Evolutionary conservation across 768 basidiomycete species (phyloP), one percentile per base, ranked within the genome.

Genomic region (Lactarius trivialis): DNA sequence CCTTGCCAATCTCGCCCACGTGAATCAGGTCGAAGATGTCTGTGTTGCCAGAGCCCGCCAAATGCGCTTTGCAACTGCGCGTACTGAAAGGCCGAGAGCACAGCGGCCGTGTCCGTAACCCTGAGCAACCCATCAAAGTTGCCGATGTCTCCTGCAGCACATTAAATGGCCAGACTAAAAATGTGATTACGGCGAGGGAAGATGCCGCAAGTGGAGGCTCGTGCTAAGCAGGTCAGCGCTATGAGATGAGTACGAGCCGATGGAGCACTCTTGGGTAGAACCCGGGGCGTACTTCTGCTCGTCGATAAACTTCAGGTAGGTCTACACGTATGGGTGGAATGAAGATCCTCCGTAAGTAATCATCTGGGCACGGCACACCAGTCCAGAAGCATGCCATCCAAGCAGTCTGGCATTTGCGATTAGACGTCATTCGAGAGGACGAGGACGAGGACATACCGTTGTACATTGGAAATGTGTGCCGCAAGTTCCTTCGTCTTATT

Each of bases 331-430:
- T 4, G 86, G 85, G 69, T 85, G 74, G 70, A 88, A 87, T 4
- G 86, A 85, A 7, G 86, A 88, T 12, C 86, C 86, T 56, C 87
- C 86, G 56, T 86, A 87, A 28, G 83, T 65, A 49, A 88, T 73
- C 39, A 85, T 70, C 5, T 80, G 81, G 41, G 77, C 71, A 1
- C 86, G 85, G 60, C 74, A 75, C 3, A 82, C 74, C 28, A 87
- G 77, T 19, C 76, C 80, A 2, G 74, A 39, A 89, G 68, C 82
- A 85, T 85, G 64, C 78, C 85, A 89, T 88, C 88, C 88, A 89
- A 19, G 83, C 87, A 11, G 86, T 86, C 86, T 88, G 56, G 26
- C n/a, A 11, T 30, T 4, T 12, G 19, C 43, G 24, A 43, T 51
- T n/a, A 32, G 7, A 26, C 30, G 48, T n/a, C 11, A 60, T 33